Evolutionary conservation across 2,329 filamentous ascomycete species (phyloP).

Genomic region (Beauveria sp.): DNA sequence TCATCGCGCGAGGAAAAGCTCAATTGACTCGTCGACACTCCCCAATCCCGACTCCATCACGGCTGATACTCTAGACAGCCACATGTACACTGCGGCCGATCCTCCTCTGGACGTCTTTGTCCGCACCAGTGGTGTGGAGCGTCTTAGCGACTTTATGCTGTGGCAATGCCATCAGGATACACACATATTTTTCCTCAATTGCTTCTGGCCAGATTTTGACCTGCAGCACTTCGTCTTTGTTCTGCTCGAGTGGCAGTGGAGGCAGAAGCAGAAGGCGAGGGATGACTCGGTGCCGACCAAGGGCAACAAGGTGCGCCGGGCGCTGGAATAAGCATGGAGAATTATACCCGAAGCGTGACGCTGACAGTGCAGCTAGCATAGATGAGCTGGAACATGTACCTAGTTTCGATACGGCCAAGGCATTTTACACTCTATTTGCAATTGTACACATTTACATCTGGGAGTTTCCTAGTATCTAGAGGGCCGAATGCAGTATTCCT

Average conservation of each 20-base stretch:
- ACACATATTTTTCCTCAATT: slow-evolving; percentile 85
- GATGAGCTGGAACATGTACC: neutral
- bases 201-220: slow-evolving; percentile 93
- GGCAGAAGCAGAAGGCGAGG: slow-evolving; percentile 49
- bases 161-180: slow-evolving; percentile 96
- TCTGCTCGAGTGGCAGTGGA: slow-evolving; percentile 79
- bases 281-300: slow-evolving; percentile 27
- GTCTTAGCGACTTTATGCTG: slow-evolving; percentile 95
- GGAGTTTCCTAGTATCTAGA: neutral
- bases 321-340: slow-evolving; percentile 15
- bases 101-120: slow-evolving; percentile 88
- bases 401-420: neutral
- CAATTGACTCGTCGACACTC: slow-evolving; percentile 31
- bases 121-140: slow-evolving; percentile 84
- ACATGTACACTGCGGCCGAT: slow-evolving; percentile 80
- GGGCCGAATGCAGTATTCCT: neutral
- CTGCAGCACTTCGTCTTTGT: slow-evolving; percentile 90
- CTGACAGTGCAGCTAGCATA: neutral
- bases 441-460: neutral
- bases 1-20: slow-evolving; percentile 24
- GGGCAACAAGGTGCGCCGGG: slow-evolving; percentile 19
- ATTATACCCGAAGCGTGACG: slow-evolving; percentile 1
- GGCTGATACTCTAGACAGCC: slow-evolving; percentile 68
- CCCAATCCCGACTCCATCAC: slow-evolving; percentile 83
- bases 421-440: neutral